Percentiles rank a stretch among this genome's conserved stretches.
These are phyloP conservation scores for Monosporascus sp. DNA, from an alignment of 2,329 filamentous ascomycete species.

Conservation along the genomic window DNA sequence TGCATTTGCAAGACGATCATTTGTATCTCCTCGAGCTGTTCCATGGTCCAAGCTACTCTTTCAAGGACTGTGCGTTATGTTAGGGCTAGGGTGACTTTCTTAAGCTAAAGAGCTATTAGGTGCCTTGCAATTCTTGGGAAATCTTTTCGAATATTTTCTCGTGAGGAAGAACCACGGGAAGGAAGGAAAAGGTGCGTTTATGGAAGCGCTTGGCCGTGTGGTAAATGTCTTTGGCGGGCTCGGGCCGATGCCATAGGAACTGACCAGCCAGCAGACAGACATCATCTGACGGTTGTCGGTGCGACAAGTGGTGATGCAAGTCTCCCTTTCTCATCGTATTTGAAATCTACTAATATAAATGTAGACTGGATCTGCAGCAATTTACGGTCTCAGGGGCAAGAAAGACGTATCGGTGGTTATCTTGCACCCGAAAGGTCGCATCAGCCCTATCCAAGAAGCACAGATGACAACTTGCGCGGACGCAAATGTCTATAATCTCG, in stretches of 20 bases:
- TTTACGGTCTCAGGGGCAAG: slow-evolving; percentile 91
- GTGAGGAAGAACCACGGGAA: slow-evolving; percentile 68
- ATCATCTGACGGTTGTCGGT: slow-evolving; percentile 81
- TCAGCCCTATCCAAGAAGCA: slow-evolving; percentile 87
- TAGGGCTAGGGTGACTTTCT: too few species aligned
- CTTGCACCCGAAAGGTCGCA: slow-evolving; percentile 83
- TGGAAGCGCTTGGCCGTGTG: too few species aligned
- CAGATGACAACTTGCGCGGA: slow-evolving; percentile 97
- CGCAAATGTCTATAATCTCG: slow-evolving; percentile 86
- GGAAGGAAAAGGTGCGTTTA: slow-evolving; percentile 34
- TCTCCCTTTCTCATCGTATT: too few species aligned
- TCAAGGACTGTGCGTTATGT: slow-evolving; percentile 61
- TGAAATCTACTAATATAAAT: too few species aligned
- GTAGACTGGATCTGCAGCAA: slow-evolving; percentile 81
- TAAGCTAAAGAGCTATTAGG: slow-evolving; percentile 34
- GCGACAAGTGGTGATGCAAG: slow-evolving; percentile 70
- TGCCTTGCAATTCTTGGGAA: slow-evolving; percentile 90
- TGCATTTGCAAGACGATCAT: slow-evolving; percentile 66
- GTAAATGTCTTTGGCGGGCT: too few species aligned
- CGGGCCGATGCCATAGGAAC: neutral
- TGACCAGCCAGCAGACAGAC: slow-evolving; percentile 46
- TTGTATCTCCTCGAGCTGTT: slow-evolving; percentile 90
- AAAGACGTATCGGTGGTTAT: slow-evolving; percentile 97
- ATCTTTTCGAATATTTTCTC: slow-evolving; percentile 88
- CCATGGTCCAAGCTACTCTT: slow-evolving; percentile 91